Conservation (phyloP, 768 basidiomycete genomes). For the Lyophyllum decastes region DNA sequence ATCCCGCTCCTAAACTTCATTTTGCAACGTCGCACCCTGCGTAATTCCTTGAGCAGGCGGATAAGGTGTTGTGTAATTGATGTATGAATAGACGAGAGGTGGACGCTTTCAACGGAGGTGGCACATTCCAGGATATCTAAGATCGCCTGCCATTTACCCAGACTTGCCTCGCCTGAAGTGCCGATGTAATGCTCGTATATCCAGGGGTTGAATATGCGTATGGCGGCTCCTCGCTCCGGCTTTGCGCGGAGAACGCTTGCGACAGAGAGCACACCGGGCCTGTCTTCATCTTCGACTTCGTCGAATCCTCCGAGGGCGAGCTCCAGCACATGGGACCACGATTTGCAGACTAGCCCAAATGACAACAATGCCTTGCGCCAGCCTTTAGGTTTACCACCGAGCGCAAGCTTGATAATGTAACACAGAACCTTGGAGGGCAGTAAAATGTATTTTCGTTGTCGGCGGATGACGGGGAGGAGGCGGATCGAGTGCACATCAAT, state of each 20-base stretch:
- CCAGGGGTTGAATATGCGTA: constrained; percentile 1
- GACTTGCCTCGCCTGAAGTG: not conserved
- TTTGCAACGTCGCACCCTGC: not conserved
- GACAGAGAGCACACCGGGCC: not conserved
- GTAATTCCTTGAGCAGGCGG: not conserved
- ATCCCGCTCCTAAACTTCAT: not conserved
- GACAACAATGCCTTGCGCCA: constrained; percentile 3
- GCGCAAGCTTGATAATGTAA: not conserved
- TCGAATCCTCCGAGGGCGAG: constrained; percentile 8
- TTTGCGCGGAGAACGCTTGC: not conserved
- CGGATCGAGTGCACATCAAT: not conserved
- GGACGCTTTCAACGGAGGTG: not conserved
- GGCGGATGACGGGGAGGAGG: not conserved
- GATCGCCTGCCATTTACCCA: constrained; percentile 7
- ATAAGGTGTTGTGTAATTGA: not conserved
- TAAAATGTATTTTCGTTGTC: not conserved
- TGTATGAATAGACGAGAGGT: not conserved
- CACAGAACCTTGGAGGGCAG: not conserved
- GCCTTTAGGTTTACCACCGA: not conserved
- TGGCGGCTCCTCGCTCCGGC: constrained; percentile 6
- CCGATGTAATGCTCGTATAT: not conserved
- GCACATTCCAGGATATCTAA: constrained; percentile 1
- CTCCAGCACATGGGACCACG: constrained; percentile 6
- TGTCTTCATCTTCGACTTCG: not conserved
- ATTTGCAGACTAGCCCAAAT: constrained; percentile 8